Conservation (phyloP, 106 monocot genomes). For the Dioscorea zingiberensis region DNA sequence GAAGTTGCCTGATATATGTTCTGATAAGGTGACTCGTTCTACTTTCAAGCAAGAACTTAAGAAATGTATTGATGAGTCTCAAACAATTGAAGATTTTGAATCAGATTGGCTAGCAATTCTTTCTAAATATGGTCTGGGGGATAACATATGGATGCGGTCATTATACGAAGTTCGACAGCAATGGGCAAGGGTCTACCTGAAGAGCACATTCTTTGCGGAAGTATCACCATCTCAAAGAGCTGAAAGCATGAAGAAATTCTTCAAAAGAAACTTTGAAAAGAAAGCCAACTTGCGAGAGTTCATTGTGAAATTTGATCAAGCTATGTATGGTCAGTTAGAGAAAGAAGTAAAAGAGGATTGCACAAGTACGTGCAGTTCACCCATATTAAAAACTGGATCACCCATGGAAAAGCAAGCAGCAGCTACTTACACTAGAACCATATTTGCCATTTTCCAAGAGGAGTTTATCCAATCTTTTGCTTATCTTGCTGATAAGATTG, state of each 20-base stretch:
- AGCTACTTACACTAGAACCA: constrained; percentile 16
- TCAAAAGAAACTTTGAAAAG: constrained; percentile 14
- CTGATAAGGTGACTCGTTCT: neutral
- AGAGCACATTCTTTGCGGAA: constrained; percentile 20
- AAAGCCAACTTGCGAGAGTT: constrained; percentile 11
- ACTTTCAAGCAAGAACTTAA: constrained; percentile 12
- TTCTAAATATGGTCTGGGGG: constrained; percentile 6
- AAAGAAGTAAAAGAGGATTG: constrained; percentile 23
- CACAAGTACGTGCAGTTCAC: constrained; percentile 4
- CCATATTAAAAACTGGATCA: constrained; percentile 4
- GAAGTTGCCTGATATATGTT: constrained; percentile 5
- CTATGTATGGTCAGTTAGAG: constrained; percentile 13
- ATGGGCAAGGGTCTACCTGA: constrained; percentile 15
- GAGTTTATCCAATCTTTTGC: constrained; percentile 11
- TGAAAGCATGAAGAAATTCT: constrained; percentile 21
- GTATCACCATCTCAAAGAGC: constrained; percentile 20
- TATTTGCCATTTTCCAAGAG: constrained; percentile 24
- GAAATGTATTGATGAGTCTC: constrained; percentile 18
- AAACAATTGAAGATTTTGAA: constrained; percentile 16
- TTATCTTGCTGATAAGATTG: constrained; percentile 7
- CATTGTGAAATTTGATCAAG: constrained; percentile 17
- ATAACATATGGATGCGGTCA: constrained; percentile 11
- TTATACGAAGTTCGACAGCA: constrained; percentile 13
- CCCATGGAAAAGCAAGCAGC: constrained; percentile 10
- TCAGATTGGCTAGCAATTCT: constrained; percentile 7